Conservation (phyloP, 768 basidiomycete genomes). For the Mycena amicta region DNA sequence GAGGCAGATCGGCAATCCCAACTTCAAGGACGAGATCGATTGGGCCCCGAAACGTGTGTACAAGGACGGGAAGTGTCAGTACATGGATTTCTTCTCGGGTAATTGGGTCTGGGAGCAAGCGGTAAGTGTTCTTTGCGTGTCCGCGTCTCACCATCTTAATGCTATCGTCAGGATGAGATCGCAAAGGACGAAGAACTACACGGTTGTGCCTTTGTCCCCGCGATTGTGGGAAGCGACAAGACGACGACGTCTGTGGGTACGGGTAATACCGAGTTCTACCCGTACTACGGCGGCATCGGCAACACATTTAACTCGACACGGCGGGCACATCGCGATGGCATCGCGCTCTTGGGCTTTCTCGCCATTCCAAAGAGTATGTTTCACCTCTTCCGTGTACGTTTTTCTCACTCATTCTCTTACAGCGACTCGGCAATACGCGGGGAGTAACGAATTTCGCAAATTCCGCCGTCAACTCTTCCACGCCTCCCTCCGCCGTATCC, state of each 20-base stretch:
- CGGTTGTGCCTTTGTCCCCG: slow-evolving; percentile 17
- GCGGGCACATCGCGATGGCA: slow-evolving; percentile 8
- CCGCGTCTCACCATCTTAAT: neutral
- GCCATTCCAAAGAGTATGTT: slow-evolving; percentile 22
- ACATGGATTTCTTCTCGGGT: slow-evolving; percentile 27
- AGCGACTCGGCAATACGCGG: slow-evolving; percentile 15
- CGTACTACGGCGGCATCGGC: slow-evolving; percentile 22
- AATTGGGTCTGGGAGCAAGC: slow-evolving; percentile 33
- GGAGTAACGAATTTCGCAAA: slow-evolving; percentile 11
- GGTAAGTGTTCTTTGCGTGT: slow-evolving; percentile 25
- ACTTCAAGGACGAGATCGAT: slow-evolving; percentile 26
- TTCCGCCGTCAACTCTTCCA: slow-evolving; percentile 27
- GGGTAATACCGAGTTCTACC: slow-evolving; percentile 24
- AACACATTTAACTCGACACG: slow-evolving; percentile 15
- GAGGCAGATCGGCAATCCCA: slow-evolving; percentile 23
- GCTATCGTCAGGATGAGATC: slow-evolving; percentile 27
- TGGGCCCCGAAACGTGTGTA: slow-evolving; percentile 22
- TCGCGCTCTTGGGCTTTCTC: slow-evolving; percentile 4
- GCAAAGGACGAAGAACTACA: slow-evolving; percentile 13
- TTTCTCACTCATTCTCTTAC: neutral
- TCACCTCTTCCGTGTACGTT: neutral
- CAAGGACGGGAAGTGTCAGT: slow-evolving; percentile 10
- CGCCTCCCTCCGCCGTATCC: slow-evolving; percentile 10
- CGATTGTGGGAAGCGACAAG: slow-evolving; percentile 23
- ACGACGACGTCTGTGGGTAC: slow-evolving; percentile 21